phyloP scores from a whole-genome alignment of 192 early-diverging fungal species.

The Coemansia reversa region DNA sequence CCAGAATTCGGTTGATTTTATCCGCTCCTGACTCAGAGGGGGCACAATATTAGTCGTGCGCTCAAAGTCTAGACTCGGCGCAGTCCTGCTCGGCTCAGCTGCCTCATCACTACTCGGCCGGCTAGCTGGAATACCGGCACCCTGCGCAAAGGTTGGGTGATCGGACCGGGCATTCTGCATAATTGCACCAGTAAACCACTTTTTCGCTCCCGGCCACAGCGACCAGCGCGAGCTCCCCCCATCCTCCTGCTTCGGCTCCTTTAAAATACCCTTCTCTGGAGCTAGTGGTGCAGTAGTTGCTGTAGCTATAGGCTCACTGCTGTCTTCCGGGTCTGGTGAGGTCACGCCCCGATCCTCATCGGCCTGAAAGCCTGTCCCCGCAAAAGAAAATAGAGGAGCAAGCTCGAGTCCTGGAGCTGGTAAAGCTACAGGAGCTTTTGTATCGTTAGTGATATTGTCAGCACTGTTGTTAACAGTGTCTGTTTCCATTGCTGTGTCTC shows the following conservation, averaged over 20 bases:
- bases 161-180: constrained; percentile 10
- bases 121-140: constrained; percentile 43
- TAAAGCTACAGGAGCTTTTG: neutral
- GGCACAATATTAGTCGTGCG: constrained; percentile 46
- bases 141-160: constrained; percentile 40
- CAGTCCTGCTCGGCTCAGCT: constrained; percentile 25
- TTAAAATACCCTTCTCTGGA: constrained; percentile 50
- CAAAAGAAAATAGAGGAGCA: constrained; percentile 38
- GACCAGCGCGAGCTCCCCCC: constrained; percentile 39
- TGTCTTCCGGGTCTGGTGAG: neutral
- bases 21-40: constrained; percentile 52
- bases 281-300: neutral
- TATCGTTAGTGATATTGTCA: neutral
- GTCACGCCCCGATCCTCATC: neutral
- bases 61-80: constrained; percentile 52
- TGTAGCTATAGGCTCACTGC: constrained; percentile 6
- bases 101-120: constrained; percentile 14
- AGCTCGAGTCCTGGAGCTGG: constrained; percentile 22
- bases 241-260: constrained; percentile 37
- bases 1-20: constrained; percentile 55
- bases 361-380: neutral
- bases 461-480: neutral
- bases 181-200: constrained; percentile 36
- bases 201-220: constrained; percentile 48
- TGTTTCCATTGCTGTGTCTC: neutral